These are phyloP conservation scores for Nicotiana tomentosiformis DNA, from an alignment of 257 asterid genomes.

Conservation along the genomic window DNA sequence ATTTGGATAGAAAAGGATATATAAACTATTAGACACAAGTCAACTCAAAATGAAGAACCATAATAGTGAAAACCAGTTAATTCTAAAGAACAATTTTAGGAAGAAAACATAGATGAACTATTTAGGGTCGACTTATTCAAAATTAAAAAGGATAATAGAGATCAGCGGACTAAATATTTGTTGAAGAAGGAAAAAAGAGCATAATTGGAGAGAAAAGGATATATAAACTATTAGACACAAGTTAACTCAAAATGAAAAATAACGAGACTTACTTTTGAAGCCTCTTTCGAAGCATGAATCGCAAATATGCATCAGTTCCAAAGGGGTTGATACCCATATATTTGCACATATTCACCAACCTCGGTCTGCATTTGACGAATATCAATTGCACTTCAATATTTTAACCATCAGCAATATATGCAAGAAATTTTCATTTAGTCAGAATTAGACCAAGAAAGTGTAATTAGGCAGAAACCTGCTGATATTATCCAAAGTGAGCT, in stretches of 20 bases:
- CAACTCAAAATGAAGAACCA: conserved; percentile 3
- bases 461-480: conserved; percentile 53
- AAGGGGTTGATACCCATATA: conserved; percentile 83
- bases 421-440: conserved; percentile 14
- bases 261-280: conserved; percentile 52
- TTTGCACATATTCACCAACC: conserved; percentile 92
- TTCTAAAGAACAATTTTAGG: not conserved
- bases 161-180: not conserved
- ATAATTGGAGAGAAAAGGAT: not conserved
- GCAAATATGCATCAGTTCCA: conserved; percentile 86
- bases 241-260: conserved; percentile 14
- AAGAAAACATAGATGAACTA: not conserved
- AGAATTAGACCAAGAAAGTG: not conserved
- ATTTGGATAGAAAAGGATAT: not conserved
- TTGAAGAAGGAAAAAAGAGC: not conserved
- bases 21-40: not conserved
- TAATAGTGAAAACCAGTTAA: not conserved
- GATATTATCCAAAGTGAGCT: conserved; percentile 84
- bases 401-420: not conserved
- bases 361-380: conserved; percentile 47
- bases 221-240: not conserved
- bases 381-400: not conserved
- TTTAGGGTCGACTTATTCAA: not conserved
- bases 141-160: not conserved
- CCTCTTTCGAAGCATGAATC: conserved; percentile 78